Evolutionary conservation across 139 green algal genomes (phyloP).

Genomic region (Closterium sp.): DNA sequence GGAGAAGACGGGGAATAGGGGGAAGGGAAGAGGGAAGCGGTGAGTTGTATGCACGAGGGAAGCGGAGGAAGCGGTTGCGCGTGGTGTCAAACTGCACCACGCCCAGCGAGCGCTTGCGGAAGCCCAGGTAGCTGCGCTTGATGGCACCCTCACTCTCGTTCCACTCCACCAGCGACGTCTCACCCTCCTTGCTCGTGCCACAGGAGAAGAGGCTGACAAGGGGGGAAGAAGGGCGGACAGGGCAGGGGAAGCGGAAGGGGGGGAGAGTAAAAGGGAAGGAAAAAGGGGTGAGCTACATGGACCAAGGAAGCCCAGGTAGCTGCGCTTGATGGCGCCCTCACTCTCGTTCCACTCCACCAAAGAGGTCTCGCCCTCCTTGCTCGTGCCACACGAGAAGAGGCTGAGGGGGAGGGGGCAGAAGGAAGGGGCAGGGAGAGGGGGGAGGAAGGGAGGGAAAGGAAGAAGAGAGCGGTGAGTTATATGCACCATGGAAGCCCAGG

Average conservation of each 20-base stretch:
- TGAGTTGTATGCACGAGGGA: background rate
- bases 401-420: background rate
- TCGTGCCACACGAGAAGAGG: conserved; percentile 24
- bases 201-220: too few species aligned
- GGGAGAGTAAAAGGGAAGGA: too few species aligned
- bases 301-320: too few species aligned
- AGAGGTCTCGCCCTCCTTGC: too few species aligned
- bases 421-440: background rate
- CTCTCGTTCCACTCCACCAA: too few species aligned
- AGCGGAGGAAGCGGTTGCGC: background rate
- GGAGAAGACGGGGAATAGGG: too few species aligned
- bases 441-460: background rate
- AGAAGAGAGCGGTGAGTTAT: background rate
- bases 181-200: too few species aligned
- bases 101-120: conserved; percentile 30
- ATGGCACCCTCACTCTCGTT: too few species aligned
- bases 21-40: background rate
- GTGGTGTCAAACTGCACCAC: conserved; percentile 47
- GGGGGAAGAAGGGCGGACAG: conserved; percentile 41
- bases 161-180: too few species aligned
- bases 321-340: too few species aligned
- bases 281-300: conserved; percentile 47
- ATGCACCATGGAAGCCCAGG: conserved; percentile 20
- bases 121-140: conserved; percentile 40
- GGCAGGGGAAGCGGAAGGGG: background rate